A percentile compares a stretch with the other conserved stretches of the same genome.
phyloP scores from a whole-genome alignment of 495 filamentous ascomycete genomes.

The Chaetomium fimeti region DNA sequence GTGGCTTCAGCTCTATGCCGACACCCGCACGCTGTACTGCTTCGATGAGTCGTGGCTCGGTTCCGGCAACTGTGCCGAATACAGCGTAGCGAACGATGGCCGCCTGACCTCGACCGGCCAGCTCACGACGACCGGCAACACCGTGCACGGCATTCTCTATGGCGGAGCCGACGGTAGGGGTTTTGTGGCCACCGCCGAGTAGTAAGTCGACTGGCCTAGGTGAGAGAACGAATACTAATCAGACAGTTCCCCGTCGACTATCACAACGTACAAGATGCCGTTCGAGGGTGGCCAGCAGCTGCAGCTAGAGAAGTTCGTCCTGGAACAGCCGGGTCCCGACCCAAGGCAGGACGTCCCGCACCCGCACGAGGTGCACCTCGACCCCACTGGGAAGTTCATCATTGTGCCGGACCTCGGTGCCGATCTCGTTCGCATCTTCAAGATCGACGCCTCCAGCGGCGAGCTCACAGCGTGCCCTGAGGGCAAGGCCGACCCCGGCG shows the following conservation, averaged over 20 bases:
- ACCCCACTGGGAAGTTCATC: slow-evolving; percentile 64
- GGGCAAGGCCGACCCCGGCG: slow-evolving; percentile 39
- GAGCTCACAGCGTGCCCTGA: slow-evolving; percentile 39
- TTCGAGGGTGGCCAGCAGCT: slow-evolving; percentile 27
- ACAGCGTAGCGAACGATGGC: slow-evolving; percentile 42
- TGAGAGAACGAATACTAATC: not conserved
- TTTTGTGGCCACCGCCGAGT: slow-evolving; percentile 49
- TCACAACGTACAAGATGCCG: slow-evolving; percentile 44
- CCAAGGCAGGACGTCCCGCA: slow-evolving; percentile 66
- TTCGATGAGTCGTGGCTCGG: slow-evolving; percentile 54
- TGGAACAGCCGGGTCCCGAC: slow-evolving; percentile 50
- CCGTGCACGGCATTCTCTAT: slow-evolving; percentile 45
- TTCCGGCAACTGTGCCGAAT: slow-evolving; percentile 45
- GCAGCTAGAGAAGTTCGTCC: slow-evolving; percentile 56
- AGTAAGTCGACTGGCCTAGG: slow-evolving; percentile 36
- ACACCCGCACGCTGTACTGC: slow-evolving; percentile 54
- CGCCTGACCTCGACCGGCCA: slow-evolving; percentile 39
- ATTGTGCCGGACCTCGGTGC: slow-evolving; percentile 70
- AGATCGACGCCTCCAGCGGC: slow-evolving; percentile 48
- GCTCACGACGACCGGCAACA: slow-evolving; percentile 39
- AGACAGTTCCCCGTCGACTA: slow-evolving; percentile 42
- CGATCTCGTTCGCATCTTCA: slow-evolving; percentile 63
- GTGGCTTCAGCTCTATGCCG: slow-evolving; percentile 54
- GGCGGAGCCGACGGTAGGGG: slow-evolving; percentile 40
- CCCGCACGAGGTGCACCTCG: slow-evolving; percentile 65